These are phyloP conservation scores for Penicillium subrubescens DNA, from an alignment of 495 filamentous ascomycete species.

Conservation along the genomic window DNA sequence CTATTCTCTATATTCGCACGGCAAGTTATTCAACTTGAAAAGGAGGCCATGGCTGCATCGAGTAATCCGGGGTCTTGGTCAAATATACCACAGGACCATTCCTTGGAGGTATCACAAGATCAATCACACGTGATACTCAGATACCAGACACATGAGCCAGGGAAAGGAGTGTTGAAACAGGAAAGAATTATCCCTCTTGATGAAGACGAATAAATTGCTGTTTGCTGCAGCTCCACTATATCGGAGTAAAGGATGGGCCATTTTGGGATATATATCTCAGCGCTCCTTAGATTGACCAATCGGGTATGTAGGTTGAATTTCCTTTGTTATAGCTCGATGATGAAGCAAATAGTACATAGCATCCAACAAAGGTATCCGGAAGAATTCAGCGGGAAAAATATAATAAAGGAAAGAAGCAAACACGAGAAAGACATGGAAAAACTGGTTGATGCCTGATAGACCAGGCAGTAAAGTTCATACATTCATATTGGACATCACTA, in stretches of 20 bases:
- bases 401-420: too few species aligned
- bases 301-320: background rate
- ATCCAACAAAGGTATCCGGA: too few species aligned
- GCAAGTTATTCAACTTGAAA: constrained; percentile 16
- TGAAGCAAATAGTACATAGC: too few species aligned
- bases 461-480: too few species aligned
- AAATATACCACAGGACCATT: background rate
- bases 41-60: background rate
- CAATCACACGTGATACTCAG: constrained; percentile 9
- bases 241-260: background rate
- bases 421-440: too few species aligned
- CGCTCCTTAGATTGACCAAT: background rate
- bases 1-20: constrained; percentile 5
- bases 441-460: too few species aligned
- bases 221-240: background rate
- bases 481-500: too few species aligned
- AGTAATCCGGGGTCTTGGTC: background rate
- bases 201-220: background rate
- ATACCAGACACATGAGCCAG: constrained; percentile 11
- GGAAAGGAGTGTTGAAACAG: background rate
- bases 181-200: background rate
- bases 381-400: too few species aligned
- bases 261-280: too few species aligned
- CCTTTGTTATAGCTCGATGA: too few species aligned
- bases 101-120: constrained; percentile 6